Evolutionary conservation across 2,329 filamentous ascomycete genomes (phyloP), one percentile per base, ranked within the genome.

Genomic region (Trichoderma breve): DNA sequence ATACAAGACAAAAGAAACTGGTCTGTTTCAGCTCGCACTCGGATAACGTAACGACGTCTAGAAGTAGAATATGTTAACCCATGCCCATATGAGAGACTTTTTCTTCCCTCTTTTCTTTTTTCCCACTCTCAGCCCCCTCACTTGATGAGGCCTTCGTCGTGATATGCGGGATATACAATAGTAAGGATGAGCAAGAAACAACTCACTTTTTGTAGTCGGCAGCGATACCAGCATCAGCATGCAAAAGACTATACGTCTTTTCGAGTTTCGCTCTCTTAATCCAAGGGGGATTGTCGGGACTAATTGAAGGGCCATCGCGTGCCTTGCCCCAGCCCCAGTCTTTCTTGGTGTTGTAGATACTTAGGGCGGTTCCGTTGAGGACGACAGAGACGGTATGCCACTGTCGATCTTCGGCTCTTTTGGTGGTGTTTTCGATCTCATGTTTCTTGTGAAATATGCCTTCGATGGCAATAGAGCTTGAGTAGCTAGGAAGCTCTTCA

Each of bases 181-280:
- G 15, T 21, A 1, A 21, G 2, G 30, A 15, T 57, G 4, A 28
- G 8, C 9, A 18, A 32, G 26, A 26, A 9, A 18, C 26, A 32
- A 84, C 87, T 76, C 80, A 90, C 86, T 93, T 92, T 76, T 87
- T 85, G 78, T 92, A 91, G 80, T 94, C 92, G 18, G 89, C 87
- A 11, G 92, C 92, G 73, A 94, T 87, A 12, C 92, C 92, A 26
- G 92, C 88, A 80, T 94, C 92, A 26, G 92, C 92, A 78, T 94
- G 90, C 74, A 93, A 87, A 62, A 94, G 84, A 67, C 89, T 92
- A 78, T 93, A 94, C n/a, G 86, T 87, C 78, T 85, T 88, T 74
- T 93, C 83, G 47, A 93, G 81, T 70, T 84, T 84, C 24, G 87
- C 88, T 73, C 82, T 85, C 74, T 82, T 86, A 57, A 87, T 80